Evolutionary conservation across 2,329 filamentous ascomycete species (phyloP).

Genomic region (Epichloe baconii): DNA sequence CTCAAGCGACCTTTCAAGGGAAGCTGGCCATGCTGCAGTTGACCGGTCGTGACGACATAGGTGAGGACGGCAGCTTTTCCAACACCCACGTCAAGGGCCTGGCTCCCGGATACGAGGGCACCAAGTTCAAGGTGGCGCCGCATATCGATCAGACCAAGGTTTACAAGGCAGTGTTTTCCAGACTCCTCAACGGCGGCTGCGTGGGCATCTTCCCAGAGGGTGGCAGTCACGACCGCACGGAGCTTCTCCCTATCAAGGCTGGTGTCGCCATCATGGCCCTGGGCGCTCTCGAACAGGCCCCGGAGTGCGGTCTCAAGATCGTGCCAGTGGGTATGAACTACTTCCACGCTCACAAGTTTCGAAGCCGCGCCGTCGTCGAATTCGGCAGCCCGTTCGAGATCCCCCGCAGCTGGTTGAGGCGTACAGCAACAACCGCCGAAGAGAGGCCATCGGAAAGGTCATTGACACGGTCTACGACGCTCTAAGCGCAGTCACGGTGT

Average conservation of each 20-base stretch:
- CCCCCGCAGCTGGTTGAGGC: constrained; percentile 71
- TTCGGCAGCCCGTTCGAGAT: constrained; percentile 86
- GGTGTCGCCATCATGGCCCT: constrained; percentile 97
- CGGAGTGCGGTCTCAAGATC: constrained; percentile 81
- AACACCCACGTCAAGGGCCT: constrained; percentile 40
- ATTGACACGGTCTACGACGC: constrained; percentile 79
- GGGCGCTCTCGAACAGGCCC: constrained; percentile 72
- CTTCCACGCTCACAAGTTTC: constrained; percentile 97
- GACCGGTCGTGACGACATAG: constrained; percentile 64
- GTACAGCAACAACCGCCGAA: constrained; percentile 70
- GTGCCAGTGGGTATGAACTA: constrained; percentile 99
- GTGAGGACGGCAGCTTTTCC: constrained; percentile 49
- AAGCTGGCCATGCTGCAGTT: constrained; percentile 64
- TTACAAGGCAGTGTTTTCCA: constrained; percentile 83
- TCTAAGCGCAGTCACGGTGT: constrained; percentile 79
- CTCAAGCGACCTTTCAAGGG: constrained; percentile 78
- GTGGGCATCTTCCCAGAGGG: constrained; percentile 96
- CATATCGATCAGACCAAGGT: constrained; percentile 91
- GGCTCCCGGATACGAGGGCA: constrained; percentile 56
- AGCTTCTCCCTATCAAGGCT: constrained; percentile 84
- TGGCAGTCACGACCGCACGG: constrained; percentile 87
- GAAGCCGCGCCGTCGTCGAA: constrained; percentile 87
- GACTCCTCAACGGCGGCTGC: constrained; percentile 70
- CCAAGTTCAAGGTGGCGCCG: constrained; percentile 75
- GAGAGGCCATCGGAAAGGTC: constrained; percentile 76